These are phyloP conservation scores for Lolium perenne DNA, from an alignment of 176 grass and related monocot species.

Conservation along the genomic window DNA sequence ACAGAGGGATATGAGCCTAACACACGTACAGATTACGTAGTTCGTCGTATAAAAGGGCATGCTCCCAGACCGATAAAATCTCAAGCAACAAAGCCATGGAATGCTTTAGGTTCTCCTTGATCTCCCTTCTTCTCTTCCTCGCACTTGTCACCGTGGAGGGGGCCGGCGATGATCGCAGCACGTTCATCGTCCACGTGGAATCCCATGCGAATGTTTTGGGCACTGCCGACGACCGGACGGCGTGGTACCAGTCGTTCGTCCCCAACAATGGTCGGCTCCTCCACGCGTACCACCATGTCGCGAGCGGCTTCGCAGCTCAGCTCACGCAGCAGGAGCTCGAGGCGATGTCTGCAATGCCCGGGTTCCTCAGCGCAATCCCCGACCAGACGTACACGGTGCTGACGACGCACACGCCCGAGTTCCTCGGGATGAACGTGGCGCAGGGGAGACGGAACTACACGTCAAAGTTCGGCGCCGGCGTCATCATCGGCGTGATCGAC, in stretches of 20 bases:
- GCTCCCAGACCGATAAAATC: background rate
- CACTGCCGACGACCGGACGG: conserved; percentile 2
- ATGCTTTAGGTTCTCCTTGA: background rate
- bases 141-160: background rate
- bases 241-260: conserved; percentile 43
- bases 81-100: conserved; percentile 7
- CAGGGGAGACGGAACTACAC: conserved; percentile 3
- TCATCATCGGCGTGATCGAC: conserved; percentile 18
- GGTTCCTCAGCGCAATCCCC: background rate
- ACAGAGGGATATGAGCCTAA: too few relatives aligned
- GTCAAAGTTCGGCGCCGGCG: background rate
- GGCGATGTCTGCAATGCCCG: background rate
- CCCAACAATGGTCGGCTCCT: background rate
- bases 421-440: background rate
- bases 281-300: conserved; percentile 15
- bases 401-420: conserved; percentile 22
- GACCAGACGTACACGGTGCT: background rate
- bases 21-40: background rate
- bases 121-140: conserved; percentile 5
- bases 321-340: background rate
- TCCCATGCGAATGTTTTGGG: background rate
- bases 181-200: conserved; percentile 45
- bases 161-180: background rate
- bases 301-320: background rate
- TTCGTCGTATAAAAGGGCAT: background rate